These are phyloP conservation scores for Oryza meridionalis DNA, from an alignment of 176 grass and related monocot genomes.

Conservation along the genomic window DNA sequence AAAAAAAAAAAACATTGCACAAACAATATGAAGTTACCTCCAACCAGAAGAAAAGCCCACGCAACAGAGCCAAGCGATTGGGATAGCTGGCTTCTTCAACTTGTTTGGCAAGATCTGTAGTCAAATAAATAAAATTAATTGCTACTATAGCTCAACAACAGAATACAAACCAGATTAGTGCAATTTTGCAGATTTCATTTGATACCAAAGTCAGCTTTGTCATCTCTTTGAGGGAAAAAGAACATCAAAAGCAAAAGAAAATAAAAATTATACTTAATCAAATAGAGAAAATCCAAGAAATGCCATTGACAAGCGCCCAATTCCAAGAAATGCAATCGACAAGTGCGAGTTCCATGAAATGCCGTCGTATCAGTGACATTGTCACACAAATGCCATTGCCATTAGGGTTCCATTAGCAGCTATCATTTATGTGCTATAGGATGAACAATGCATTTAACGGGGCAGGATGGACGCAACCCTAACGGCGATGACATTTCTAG, in stretches of 20 bases:
- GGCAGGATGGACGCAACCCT: too few species aligned
- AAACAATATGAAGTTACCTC: constrained; percentile 42
- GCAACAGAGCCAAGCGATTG: constrained; percentile 62
- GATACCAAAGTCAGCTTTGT: not conserved
- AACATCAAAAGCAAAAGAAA: constrained; percentile 11
- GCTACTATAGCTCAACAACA: not conserved
- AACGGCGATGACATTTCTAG: too few species aligned
- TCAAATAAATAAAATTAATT: constrained; percentile 32
- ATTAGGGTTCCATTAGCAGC: too few species aligned
- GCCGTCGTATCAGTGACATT: too few species aligned
- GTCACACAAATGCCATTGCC: too few species aligned
- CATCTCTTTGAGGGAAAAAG: not conserved
- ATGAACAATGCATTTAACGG: too few species aligned
- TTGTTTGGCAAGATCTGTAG: constrained; percentile 56
- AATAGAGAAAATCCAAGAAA: too few species aligned
- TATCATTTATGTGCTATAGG: too few species aligned
- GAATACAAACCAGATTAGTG: not conserved
- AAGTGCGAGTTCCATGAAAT: too few species aligned
- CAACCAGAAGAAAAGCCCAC: constrained; percentile 81
- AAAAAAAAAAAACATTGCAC: not conserved
- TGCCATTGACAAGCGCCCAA: too few species aligned
- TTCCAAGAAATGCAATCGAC: too few species aligned
- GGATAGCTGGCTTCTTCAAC: constrained; percentile 29
- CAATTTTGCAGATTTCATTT: not conserved
- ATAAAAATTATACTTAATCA: not conserved